A percentile compares a stretch with the other conserved stretches of the same genome.
These are phyloP conservation scores for Daldinia childiae DNA, from an alignment of 495 filamentous ascomycete genomes.

Conservation along the genomic window DNA sequence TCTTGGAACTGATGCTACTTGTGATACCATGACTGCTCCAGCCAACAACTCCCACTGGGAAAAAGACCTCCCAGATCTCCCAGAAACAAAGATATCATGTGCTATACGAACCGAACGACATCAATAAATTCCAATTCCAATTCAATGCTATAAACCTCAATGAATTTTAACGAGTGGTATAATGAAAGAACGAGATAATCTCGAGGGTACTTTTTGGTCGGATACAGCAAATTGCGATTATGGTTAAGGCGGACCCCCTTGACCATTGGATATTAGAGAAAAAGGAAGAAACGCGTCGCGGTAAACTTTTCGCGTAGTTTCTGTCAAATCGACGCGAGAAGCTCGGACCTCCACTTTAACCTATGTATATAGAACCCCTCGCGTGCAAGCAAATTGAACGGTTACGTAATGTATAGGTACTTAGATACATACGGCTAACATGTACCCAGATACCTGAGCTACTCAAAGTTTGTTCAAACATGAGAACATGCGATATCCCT, in stretches of 20 bases:
- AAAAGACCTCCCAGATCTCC: conserved; percentile 1
- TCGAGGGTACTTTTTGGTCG: not conserved
- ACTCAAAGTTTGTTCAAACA: not conserved
- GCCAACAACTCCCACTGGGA: conserved; percentile 40
- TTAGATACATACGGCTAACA: not conserved
- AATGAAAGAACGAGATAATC: conserved; percentile 4
- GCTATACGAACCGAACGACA: conserved; percentile 15
- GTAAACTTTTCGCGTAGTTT: conserved; percentile 30
- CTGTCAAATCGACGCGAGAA: conserved; percentile 25
- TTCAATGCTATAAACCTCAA: conserved; percentile 1
- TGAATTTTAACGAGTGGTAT: conserved; percentile 1
- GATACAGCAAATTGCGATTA: conserved; percentile 12
- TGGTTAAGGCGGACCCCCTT: conserved; percentile 15
- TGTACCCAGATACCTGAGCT: not conserved
- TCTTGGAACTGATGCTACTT: conserved; percentile 50
- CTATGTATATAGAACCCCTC: not conserved
- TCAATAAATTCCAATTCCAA: conserved; percentile 11
- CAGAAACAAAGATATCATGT: conserved; percentile 33
- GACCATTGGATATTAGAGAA: conserved; percentile 23
- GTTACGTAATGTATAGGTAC: not conserved
- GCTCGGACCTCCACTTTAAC: conserved; percentile 40
- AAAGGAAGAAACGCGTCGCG: conserved; percentile 37
- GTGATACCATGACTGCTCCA: conserved; percentile 60
- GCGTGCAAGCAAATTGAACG: not conserved
- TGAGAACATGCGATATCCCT: not conserved